A percentile compares a stretch with the other conserved stretches of the same genome.
These are phyloP conservation scores for Seminavis robusta DNA, from an alignment of 108 stramenopile genomes.

Conservation along the genomic window DNA sequence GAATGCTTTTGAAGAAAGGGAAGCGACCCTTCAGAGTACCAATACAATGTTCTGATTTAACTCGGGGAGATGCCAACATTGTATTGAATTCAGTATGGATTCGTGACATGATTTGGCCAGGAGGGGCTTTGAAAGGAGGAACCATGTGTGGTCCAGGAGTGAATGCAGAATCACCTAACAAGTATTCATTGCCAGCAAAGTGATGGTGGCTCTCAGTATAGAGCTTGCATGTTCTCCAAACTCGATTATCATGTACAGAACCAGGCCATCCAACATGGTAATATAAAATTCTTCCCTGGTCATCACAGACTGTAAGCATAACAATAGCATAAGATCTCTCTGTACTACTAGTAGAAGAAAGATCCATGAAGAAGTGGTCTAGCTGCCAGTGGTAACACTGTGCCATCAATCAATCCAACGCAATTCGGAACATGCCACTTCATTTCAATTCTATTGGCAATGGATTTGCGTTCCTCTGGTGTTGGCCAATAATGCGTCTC, in stretches of 20 bases:
- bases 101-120: not conserved
- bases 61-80: not conserved
- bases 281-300: constrained; percentile 8
- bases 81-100: constrained; percentile 10
- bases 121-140: not conserved
- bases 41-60: constrained; percentile 14
- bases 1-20: constrained; percentile 8
- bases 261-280: constrained; percentile 9
- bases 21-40: constrained; percentile 20
- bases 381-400: constrained; percentile 16
- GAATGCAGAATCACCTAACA: constrained; percentile 14
- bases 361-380: constrained; percentile 16
- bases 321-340: constrained; percentile 19
- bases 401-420: constrained; percentile 28
- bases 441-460: constrained; percentile 1
- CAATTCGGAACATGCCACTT: constrained; percentile 20
- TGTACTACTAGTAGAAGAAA: constrained; percentile 12
- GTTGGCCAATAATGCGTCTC: constrained; percentile 26
- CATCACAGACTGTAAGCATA: constrained; percentile 19
- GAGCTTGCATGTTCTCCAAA: not conserved
- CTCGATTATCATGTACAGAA: constrained; percentile 6
- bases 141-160: not conserved
- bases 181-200: not conserved
- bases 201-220: not conserved
- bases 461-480: constrained; percentile 14